Evolutionary conservation across 2,329 filamentous ascomycete species (phyloP), one percentile per base, ranked within the genome.

Genomic region (Ophiosphaerella korrae): DNA sequence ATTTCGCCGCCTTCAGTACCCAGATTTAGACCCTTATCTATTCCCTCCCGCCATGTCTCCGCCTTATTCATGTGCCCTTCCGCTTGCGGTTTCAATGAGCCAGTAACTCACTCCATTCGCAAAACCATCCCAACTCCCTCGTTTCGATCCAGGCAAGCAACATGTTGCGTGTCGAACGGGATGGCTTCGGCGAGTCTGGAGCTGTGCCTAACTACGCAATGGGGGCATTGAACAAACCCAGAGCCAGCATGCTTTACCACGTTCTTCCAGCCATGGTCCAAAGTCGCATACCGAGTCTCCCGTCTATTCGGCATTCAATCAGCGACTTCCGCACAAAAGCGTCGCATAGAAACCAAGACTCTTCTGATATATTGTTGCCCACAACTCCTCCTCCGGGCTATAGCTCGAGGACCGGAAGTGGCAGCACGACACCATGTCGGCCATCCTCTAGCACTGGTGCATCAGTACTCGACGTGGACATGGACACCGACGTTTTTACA

Each of bases 201-300:
- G 38, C 52, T 13, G 57, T 58, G n/a, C 40, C 50, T 2, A 35
- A 47, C 7, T 44, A 47, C 26, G 34, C 53, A 8, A 40, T 62
- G 14, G 52, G 61, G 13, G 45, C 50, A 31, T 14, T 49, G 54
- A 8, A 60, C 47, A 44, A 58, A 42, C 36, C 47, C 29, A 51
- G 50, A 38, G 52, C 77, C 39, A 81, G 80, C 18, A 78, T 79
- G 52, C 73, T 85, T 13, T 82, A 81, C 65, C 75, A 78, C 5
- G 77, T 85, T 50, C 77, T 85, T 7, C 82, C 83, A 3, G 72
- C 75, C 1, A 75, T 81, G 4, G 72, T 86, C 5, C 79, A 81
- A 60, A 79, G 75, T 32, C 75, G 79, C 50, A 73, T 85, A 18
- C 79, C 80, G 3, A 76, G 75, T 5, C 72, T 85, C 7, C 77